phyloP scores from a whole-genome alignment of 1,284 basidiomycete species.

The Irpex sp. region DNA sequence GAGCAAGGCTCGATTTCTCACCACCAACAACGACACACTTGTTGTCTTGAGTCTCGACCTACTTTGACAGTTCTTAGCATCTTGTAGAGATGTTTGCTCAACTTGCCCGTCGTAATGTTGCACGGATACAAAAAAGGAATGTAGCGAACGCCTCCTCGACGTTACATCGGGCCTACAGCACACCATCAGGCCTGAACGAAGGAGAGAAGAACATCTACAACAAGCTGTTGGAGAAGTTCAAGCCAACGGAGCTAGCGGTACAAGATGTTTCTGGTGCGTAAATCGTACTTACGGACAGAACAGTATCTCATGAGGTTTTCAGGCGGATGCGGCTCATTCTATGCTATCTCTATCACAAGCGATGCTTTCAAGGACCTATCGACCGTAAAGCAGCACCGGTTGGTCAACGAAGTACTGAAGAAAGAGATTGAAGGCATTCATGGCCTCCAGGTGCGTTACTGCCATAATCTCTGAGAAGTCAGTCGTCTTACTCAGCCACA shows the following conservation, averaged over 20 bases:
- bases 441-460: conserved; percentile 76
- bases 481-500: not conserved
- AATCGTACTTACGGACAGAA: not conserved
- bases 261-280: conserved; percentile 85
- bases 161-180: not conserved
- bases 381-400: conserved; percentile 90
- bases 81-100: conserved; percentile 25
- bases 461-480: not conserved
- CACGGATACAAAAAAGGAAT: conserved; percentile 8
- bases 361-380: conserved; percentile 82
- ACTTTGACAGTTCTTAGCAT: not conserved
- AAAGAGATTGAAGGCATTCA: conserved; percentile 91
- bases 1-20: conserved; percentile 1
- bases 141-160: not conserved
- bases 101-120: conserved; percentile 23
- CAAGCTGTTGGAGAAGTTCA: conserved; percentile 74
- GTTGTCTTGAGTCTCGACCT: conserved; percentile 7
- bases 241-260: conserved; percentile 74
- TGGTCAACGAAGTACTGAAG: conserved; percentile 88
- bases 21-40: not conserved
- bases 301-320: not conserved
- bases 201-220: conserved; percentile 70
- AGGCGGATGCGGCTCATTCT: conserved; percentile 98
- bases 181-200: conserved; percentile 34
- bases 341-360: conserved; percentile 88